Evolutionary conservation across 192 early-diverging fungal genomes (phyloP), one percentile per base, ranked within the genome.

Genomic region (Linnemannia zychae): DNA sequence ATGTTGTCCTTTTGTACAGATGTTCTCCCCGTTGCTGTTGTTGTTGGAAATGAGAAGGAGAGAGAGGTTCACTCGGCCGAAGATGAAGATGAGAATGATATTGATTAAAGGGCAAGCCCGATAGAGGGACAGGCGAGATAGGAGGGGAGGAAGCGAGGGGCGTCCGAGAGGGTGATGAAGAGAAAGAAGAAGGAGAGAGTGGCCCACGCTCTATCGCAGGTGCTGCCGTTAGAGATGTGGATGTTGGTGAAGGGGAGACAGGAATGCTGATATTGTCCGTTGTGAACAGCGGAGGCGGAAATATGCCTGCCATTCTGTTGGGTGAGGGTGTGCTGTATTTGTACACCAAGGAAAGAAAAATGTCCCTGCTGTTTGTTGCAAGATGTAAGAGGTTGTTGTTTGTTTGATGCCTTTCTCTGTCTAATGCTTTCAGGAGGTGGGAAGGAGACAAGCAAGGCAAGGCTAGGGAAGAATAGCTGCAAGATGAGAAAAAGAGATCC

Each of bases 201-300:
- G 28, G 9, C 57, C 28, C 28, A 31, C 57, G 0, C 1, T 33
- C 28, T 31, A 4, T 17, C 18, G 49, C 15, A 18, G 40, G 3
- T 9, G 40, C 9, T 44, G 40, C 40, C 24, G 57, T 31, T 71
- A 40, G n/a, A 5, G 46, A 49, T 47, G 46, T 24, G 44, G 22
- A 76, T 13, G 24, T 49, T 52, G 76, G n/a, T 12, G 57, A 46
- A 47, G 71, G 34, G 0, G 60, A 79, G 33, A 72, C 11, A 31
- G 28, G 57, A 63, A 33, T 31, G 40, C 37, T n/a, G 50, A n/a
- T 22, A 0, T 31, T 68, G 37, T 52, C 28, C 36, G 74, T 65
- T 33, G 34, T 12, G 44, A 76, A 82, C 18, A 82, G 74, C 50
- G 80, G 68, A 67, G 74, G 80, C 18, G 80, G 80, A 31, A 82